Conservation (phyloP, 2,329 filamentous ascomycete genomes). For the Coleophoma cylindrospora region DNA sequence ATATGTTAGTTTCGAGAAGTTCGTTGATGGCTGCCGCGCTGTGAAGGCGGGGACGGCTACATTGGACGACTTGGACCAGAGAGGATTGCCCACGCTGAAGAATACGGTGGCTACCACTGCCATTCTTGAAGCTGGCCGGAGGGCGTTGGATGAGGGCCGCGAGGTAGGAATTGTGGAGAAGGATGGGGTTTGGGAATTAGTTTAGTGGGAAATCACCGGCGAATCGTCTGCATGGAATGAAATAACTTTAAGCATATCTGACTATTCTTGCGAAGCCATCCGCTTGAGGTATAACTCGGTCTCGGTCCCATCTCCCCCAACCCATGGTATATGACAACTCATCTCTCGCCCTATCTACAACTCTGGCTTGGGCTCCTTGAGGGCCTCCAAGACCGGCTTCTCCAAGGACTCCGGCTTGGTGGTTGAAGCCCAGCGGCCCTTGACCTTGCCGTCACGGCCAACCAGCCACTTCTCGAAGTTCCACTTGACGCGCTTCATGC, state of each 20-base stretch:
- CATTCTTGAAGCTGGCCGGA: conserved; percentile 80
- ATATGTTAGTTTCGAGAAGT: conserved; percentile 94
- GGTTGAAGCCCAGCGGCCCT: conserved; percentile 79
- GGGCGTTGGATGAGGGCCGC: conserved; percentile 77
- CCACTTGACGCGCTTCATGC: conserved; percentile 93
- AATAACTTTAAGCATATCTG: no score
- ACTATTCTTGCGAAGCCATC: no score
- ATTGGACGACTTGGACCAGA: conserved; percentile 71
- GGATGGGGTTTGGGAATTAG: conserved; percentile 64
- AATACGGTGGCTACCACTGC: conserved; percentile 92
- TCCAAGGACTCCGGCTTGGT: conserved; percentile 82
- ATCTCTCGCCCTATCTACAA: no score
- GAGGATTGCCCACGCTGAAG: conserved; percentile 76
- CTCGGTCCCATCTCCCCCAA: no score
- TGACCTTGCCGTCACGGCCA: conserved; percentile 78
- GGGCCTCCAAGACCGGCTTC: conserved; percentile 67
- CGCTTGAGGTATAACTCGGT: no score
- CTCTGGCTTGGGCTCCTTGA: conserved; percentile 6
- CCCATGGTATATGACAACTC: no score
- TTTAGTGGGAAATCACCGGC: conserved; percentile 7
- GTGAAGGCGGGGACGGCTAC: conserved; percentile 67
- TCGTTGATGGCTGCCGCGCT: conserved; percentile 78
- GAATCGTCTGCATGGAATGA: not conserved
- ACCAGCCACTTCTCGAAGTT: conserved; percentile 99
- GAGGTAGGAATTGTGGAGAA: conserved; percentile 69